Evolutionary conservation across 306 rosid genomes (phyloP), one percentile per base, ranked within the genome.

Genomic region (Lathyrus sativus): DNA sequence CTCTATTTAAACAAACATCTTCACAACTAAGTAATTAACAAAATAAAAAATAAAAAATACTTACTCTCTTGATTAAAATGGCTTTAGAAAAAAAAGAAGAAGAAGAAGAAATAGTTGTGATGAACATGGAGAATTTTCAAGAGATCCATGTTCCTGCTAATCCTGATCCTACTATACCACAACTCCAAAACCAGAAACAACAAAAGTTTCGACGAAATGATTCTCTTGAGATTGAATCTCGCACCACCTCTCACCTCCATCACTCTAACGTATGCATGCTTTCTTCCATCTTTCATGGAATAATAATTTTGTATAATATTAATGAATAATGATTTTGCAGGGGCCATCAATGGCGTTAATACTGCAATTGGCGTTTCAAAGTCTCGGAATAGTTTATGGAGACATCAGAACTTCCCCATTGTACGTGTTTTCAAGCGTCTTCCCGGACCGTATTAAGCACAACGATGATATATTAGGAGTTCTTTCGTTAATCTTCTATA

Each of bases 391-490:
- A 5, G 88, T 89, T 49, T 89, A 86, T 7, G 96, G 96, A 48
- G 96, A 89, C 66, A 75, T 86, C 1, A 90, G 96, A 8, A 86
- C 96, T 10, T 86, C 92, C 1, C 96, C 96, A 1, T 55, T 86
- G 13, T 89, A 89, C 9, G 96, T 86, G 19, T 85, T 48, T 13
- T 7, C 81, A 1, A 78, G 90, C 62, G 74, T 73, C 6, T 86
- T 89, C 60, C 7, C 82, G 0, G 11, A 68, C 2, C 86, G 85
- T 13, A 81, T 89, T 14, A 68, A 74, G 3, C 61, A 86, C 41
- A 56, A 33, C 1, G 96, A 85, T 31, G 92, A 89, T 54, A 68
- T 89, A 28, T 46, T 86, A 80, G 96, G 89, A 7, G 96, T 74
- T 45, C 74, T 86, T 11, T 84, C 87, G 45, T 39, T 85, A 68